Evolutionary conservation across 2,329 filamentous ascomycete species (phyloP).

Genomic region (Fonsecaea erecta): DNA sequence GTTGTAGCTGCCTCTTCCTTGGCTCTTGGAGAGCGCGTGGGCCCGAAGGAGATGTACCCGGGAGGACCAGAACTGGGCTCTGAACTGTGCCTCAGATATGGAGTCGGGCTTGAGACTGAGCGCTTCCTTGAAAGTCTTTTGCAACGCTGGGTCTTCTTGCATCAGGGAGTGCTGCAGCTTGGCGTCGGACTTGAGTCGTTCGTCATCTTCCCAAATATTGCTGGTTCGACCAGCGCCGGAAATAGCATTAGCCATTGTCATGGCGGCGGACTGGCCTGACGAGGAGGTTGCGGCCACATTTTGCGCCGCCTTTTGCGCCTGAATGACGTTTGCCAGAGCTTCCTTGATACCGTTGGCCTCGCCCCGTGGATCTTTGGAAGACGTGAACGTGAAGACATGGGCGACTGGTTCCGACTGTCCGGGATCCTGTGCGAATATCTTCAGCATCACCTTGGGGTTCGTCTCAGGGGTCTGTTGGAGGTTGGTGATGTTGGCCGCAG

Average conservation of each 20-base stretch:
- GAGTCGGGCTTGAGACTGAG: constrained; percentile 81
- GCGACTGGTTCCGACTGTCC: constrained; percentile 65
- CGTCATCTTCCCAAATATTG: constrained; percentile 79
- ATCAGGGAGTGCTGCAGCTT: constrained; percentile 86
- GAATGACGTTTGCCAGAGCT: constrained; percentile 76
- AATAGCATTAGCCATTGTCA: constrained; percentile 77
- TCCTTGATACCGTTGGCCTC: constrained; percentile 89
- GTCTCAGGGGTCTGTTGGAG: constrained; percentile 91
- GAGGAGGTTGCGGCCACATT: constrained; percentile 44
- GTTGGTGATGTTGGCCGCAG: constrained; percentile 80
- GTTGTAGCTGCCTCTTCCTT: constrained; percentile 89
- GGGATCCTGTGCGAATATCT: constrained; percentile 77
- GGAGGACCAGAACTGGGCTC: constrained; percentile 92
- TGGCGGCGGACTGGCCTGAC: constrained; percentile 63
- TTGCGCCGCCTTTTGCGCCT: constrained; percentile 64
- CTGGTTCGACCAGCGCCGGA: constrained; percentile 53
- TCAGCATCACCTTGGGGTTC: constrained; percentile 90
- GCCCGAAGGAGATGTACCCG: constrained; percentile 83
- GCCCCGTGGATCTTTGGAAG: constrained; percentile 70
- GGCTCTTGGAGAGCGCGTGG: constrained; percentile 84
- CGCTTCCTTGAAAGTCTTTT: constrained; percentile 86
- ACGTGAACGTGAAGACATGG: constrained; percentile 90
- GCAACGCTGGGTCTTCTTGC: constrained; percentile 74
- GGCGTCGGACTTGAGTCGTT: constrained; percentile 74
- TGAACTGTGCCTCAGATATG: constrained; percentile 79